These are phyloP conservation scores for Pichia inconspicua DNA, from an alignment of 1,139 yeast genomes.

Conservation along the genomic window DNA sequence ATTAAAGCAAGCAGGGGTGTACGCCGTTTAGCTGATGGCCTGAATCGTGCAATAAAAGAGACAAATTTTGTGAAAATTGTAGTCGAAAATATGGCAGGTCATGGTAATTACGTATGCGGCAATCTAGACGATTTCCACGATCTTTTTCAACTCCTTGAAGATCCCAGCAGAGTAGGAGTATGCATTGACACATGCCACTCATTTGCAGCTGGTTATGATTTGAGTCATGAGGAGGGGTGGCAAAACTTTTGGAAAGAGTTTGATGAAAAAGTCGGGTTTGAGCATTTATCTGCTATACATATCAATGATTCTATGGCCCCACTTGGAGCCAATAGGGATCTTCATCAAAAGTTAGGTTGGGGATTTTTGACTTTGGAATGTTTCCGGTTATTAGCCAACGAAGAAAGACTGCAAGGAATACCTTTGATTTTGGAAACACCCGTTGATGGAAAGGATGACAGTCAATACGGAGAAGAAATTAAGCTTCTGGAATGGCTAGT, in stretches of 20 bases:
- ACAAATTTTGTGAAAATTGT: conserved; percentile 80
- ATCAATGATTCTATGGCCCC: conserved; percentile 95
- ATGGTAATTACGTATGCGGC: conserved; percentile 85
- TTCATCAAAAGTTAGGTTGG: conserved; percentile 82
- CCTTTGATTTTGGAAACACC: conserved; percentile 95
- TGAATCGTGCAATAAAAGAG: conserved; percentile 66
- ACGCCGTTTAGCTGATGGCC: conserved; percentile 53
- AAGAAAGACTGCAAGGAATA: conserved; percentile 47
- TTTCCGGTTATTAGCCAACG: conserved; percentile 71
- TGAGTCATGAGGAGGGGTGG: conserved; percentile 50
- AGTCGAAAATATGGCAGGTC: conserved; percentile 97
- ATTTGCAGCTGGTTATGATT: conserved; percentile 93
- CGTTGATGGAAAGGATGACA: conserved; percentile 37
- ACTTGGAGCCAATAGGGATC: conserved; percentile 78
- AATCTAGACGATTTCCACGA: conserved; percentile 64
- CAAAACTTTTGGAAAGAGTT: conserved; percentile 65
- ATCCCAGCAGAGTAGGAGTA: conserved; percentile 80
- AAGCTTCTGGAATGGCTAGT: conserved; percentile 63
- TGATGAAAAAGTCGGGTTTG: conserved; percentile 63
- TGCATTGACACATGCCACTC: conserved; percentile 95
- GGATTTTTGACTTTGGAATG: conserved; percentile 87
- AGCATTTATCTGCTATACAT: conserved; percentile 75
- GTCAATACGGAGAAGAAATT: conserved; percentile 73
- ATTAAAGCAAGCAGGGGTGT: conserved; percentile 10
- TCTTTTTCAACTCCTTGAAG: conserved; percentile 68